Conservation (phyloP, 495 filamentous ascomycete species). For the Staphylotrichum longicolle region DNA sequence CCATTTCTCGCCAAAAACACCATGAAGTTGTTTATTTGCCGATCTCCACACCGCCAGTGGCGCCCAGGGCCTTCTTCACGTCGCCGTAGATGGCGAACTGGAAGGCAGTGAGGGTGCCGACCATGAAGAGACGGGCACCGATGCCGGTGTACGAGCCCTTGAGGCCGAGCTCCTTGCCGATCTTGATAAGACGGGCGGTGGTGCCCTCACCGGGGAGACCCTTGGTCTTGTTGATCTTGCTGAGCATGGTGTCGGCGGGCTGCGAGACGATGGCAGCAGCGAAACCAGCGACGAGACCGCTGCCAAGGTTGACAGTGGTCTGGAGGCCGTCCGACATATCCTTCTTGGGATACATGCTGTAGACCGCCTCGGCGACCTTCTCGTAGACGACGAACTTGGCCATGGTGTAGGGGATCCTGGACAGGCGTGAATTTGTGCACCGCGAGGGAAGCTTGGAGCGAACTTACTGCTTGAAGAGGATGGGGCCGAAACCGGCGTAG, state of each 20-base stretch:
- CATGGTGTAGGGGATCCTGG: constrained; percentile 98
- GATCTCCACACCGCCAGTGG: constrained; percentile 79
- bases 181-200: constrained; percentile 88
- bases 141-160: constrained; percentile 87
- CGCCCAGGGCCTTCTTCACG: constrained; percentile 53
- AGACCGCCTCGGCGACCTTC: constrained; percentile 85
- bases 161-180: constrained; percentile 89
- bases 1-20: neutral
- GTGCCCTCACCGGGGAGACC: constrained; percentile 94
- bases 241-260: constrained; percentile 98
- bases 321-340: constrained; percentile 67
- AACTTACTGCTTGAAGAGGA: constrained; percentile 93
- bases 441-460: neutral
- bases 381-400: constrained; percentile 99
- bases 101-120: constrained; percentile 75
- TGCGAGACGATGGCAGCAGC: constrained; percentile 95
- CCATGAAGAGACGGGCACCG: constrained; percentile 88
- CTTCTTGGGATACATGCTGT: constrained; percentile 71
- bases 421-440: constrained; percentile 18
- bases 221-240: constrained; percentile 99
- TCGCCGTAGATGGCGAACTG: constrained; percentile 90
- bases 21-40: constrained; percentile 38
- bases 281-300: constrained; percentile 96
- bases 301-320: constrained; percentile 89
- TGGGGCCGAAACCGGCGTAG: constrained; percentile 93